Conservation (phyloP, 495 filamentous ascomycete species). For the Haplographium delicatum region DNA sequence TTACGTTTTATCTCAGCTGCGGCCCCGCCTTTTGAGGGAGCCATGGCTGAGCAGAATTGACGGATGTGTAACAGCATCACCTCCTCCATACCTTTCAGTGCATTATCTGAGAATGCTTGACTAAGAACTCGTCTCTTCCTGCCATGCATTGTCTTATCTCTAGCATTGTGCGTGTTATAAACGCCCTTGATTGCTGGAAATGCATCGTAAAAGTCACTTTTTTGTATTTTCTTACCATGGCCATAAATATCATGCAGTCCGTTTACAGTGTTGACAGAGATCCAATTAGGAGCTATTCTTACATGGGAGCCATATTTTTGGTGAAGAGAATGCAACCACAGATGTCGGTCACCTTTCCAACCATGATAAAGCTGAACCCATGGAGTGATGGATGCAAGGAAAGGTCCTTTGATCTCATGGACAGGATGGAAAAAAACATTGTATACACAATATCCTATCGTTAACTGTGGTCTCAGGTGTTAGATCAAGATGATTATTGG, state of each 20-base stretch:
- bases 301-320: conserved; percentile 24
- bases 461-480: background rate
- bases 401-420: background rate
- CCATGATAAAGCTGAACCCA: background rate
- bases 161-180: conserved; percentile 54
- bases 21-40: conserved; percentile 33
- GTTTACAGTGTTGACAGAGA: conserved; percentile 52
- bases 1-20: conserved; percentile 41
- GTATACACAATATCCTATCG: background rate
- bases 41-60: conserved; percentile 43
- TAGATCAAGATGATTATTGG: background rate
- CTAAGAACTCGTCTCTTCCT: conserved; percentile 58
- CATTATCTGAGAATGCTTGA: conserved; percentile 56
- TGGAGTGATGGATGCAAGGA: background rate
- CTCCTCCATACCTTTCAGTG: conserved; percentile 51
- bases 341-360: background rate
- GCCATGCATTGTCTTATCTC: conserved; percentile 54
- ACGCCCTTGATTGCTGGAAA: conserved; percentile 51
- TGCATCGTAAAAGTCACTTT: conserved; percentile 59
- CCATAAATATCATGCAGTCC: conserved; percentile 60
- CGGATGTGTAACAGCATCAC: conserved; percentile 51
- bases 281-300: conserved; percentile 55
- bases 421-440: background rate
- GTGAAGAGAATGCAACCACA: background rate
- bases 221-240: conserved; percentile 54